Evolutionary conservation across 2,329 filamentous ascomycete genomes (phyloP).

Genomic region (Penicillium sp.): DNA sequence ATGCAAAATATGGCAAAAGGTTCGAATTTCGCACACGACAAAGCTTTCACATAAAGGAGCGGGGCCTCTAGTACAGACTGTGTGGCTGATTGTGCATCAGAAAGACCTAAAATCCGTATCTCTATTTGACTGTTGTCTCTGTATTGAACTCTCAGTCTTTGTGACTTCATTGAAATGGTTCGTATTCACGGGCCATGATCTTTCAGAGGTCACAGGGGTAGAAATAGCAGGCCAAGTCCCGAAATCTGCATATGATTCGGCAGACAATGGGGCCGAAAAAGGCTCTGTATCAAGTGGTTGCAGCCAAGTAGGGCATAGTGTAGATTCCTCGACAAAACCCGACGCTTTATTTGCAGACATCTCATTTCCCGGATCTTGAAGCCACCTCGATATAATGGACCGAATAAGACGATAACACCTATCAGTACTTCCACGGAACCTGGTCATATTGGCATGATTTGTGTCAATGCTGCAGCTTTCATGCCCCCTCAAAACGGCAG

Average conservation of each 20-base stretch:
- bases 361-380: not conserved
- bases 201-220: not conserved
- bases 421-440: constrained; percentile 3
- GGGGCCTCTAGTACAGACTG: no score
- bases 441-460: constrained; percentile 10
- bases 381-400: not conserved
- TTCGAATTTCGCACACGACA: no score
- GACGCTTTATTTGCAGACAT: not conserved
- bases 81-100: no score
- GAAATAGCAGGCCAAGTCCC: not conserved
- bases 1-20: no score
- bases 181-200: not conserved
- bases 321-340: not conserved
- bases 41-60: no score
- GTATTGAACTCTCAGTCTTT: no score
- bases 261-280: not conserved
- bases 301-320: not conserved
- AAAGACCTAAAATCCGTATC: no score
- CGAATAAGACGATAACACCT: constrained; percentile 1
- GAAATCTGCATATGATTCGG: not conserved
- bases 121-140: no score
- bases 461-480: constrained; percentile 5
- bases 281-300: not conserved
- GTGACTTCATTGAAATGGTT: no score
- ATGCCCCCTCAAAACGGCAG: constrained; percentile 8